Percentiles rank a stretch among this genome's conserved stretches.
Evolutionary conservation across 345 rosid genomes (phyloP).

Genomic region (Populus ilicifolia): DNA sequence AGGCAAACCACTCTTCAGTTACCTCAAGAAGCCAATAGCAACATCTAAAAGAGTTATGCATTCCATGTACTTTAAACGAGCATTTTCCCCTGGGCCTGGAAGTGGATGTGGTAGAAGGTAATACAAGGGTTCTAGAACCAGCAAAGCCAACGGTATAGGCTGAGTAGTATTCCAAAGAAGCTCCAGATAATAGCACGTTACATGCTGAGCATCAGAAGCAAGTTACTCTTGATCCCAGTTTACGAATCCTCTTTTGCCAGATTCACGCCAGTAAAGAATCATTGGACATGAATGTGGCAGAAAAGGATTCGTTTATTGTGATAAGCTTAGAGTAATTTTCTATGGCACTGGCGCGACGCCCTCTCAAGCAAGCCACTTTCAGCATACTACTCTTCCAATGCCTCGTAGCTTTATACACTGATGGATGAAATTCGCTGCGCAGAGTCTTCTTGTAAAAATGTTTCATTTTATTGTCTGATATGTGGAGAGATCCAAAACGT

Average conservation of each 20-base stretch:
- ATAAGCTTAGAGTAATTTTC: not conserved
- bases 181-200: not conserved
- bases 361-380: not conserved
- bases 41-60: slow-evolving; percentile 22
- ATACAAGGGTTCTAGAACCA: not conserved
- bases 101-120: not conserved
- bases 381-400: not conserved
- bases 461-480: not conserved
- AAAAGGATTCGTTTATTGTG: not conserved
- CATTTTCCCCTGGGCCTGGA: slow-evolving; percentile 20
- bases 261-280: not conserved
- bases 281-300: not conserved
- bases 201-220: not conserved
- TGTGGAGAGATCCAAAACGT: not conserved
- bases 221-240: not conserved
- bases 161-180: not conserved
- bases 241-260: not conserved
- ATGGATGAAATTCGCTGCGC: not conserved
- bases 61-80: slow-evolving; percentile 6
- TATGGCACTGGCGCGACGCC: not conserved
- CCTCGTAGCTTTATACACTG: not conserved
- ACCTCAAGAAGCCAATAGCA: slow-evolving; percentile 27
- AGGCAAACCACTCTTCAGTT: slow-evolving; percentile 41
- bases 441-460: not conserved
- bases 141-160: not conserved